These are phyloP conservation scores for Capsicum pubescens DNA, from an alignment of 257 asterid genomes.

Conservation along the genomic window DNA sequence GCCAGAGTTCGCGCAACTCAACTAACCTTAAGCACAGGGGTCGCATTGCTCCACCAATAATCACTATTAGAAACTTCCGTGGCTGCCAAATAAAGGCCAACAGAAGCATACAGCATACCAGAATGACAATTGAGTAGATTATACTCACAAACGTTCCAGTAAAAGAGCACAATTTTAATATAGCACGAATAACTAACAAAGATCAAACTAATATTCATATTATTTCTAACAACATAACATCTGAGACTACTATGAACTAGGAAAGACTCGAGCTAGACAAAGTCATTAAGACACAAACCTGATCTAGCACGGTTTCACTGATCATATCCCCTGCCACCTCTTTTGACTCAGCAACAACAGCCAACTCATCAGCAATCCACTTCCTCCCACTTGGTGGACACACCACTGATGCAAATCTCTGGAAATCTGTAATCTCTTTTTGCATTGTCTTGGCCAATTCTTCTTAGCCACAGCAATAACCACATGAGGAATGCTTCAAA, in stretches of 20 bases:
- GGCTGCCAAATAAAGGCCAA: too few relatives aligned
- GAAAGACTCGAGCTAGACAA: slow-evolving; percentile 12
- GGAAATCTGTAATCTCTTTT: slow-evolving; percentile 78
- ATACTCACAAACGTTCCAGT: background rate
- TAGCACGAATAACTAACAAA: background rate
- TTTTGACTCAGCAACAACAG: slow-evolving; percentile 83
- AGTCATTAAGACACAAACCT: slow-evolving; percentile 49
- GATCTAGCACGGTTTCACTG: slow-evolving; percentile 84
- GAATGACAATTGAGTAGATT: slow-evolving; percentile 15
- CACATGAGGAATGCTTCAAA: slow-evolving; percentile 57
- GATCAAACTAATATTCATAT: background rate
- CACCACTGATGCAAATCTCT: slow-evolving; percentile 70
- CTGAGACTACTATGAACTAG: background rate
- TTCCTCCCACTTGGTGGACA: slow-evolving; percentile 77
- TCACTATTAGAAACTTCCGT: too few relatives aligned
- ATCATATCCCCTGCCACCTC: slow-evolving; percentile 92
- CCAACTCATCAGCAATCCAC: slow-evolving; percentile 87
- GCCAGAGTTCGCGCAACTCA: too few relatives aligned
- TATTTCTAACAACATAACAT: slow-evolving; percentile 2
- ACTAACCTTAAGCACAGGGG: too few relatives aligned
- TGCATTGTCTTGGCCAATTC: slow-evolving; percentile 84
- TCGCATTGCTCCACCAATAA: too few relatives aligned
- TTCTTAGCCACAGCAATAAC: slow-evolving; percentile 79
- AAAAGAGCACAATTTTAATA: slow-evolving; percentile 8
- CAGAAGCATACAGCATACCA: background rate